Base-by-base conservation (phyloP, 2,329 filamentous ascomycete genomes). In the Claviceps cyperi region DNA sequence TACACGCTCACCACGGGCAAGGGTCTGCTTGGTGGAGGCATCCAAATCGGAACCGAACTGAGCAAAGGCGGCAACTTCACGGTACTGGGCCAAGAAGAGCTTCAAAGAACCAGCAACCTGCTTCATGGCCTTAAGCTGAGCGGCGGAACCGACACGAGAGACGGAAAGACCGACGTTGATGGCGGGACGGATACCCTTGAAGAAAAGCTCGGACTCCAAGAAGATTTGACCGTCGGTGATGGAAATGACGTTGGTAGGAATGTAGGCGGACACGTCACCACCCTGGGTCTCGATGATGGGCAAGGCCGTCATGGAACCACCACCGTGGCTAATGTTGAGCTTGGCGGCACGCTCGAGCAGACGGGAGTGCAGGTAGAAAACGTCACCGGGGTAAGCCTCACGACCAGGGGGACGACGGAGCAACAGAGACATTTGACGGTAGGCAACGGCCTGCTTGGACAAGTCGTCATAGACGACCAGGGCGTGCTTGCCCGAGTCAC, bases 131-230 rank as follows among this genome's bases (percentile, higher is more conserved):
- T 97, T 98, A 73, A 97, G 82, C 82, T 98, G 92, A 69, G 92
- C 92, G 71, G 92, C 88, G 67, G 92, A 98, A 71, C 92, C 92
- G 84, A 98, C 92, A 87, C 92, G 92, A 62, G 92, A 98, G 64
- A 98, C 92, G 66, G 92, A 98, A 64, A 98, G 87, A 92, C 92
- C 92, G 86, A 98, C 92, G 83, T 98, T 98, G 74, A 98, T 98
- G 77, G 92, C 92, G 65, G 92, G 92, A 69, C 92, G 91, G 74
- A 98, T 77, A 94, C 92, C 92, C 87, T 98, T 98, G 88, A 96
- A 97, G 86, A 97, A 98, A 59, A 97, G 81, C 75, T 98, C 92
- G 61, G 91, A 75, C 77, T 98, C 92, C 78, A 98, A 81, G 87
- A 98, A 98, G 74, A 98, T 97, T 78, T 98, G 92, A 58, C 92